These are phyloP conservation scores for Onygenales sp. DNA, from an alignment of 2,329 filamentous ascomycete genomes.

Conservation along the genomic window DNA sequence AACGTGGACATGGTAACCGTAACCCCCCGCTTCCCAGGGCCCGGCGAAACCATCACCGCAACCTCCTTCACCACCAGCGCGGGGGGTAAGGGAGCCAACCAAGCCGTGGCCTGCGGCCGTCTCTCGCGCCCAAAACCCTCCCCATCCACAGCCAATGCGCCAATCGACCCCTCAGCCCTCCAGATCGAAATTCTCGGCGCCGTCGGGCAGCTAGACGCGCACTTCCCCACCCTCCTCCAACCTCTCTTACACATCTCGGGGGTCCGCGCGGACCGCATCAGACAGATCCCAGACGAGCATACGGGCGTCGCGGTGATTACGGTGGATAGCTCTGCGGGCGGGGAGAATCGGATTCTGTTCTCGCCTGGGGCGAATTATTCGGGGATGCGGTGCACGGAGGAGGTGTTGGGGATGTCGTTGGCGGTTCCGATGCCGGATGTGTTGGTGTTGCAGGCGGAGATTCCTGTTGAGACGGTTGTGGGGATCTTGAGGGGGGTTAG, in stretches of 20 bases:
- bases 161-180: constrained; percentile 17
- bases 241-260: constrained; percentile 51
- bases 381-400: constrained; percentile 30
- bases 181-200: constrained; percentile 63
- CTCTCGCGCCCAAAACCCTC: constrained; percentile 51
- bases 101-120: constrained; percentile 80
- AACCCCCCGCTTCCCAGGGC: constrained; percentile 70
- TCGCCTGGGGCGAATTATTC: constrained; percentile 59
- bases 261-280: constrained; percentile 50
- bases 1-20: constrained; percentile 91
- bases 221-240: constrained; percentile 54
- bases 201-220: constrained; percentile 53
- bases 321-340: constrained; percentile 60
- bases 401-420: constrained; percentile 30
- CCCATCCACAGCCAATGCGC: constrained; percentile 13
- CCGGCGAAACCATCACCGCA: constrained; percentile 80
- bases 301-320: constrained; percentile 68
- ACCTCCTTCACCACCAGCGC: constrained; percentile 68
- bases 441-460: constrained; percentile 70
- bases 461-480: constrained; percentile 57
- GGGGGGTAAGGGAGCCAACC: constrained; percentile 93
- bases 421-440: constrained; percentile 46
- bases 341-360: constrained; percentile 67
- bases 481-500: constrained; percentile 42
- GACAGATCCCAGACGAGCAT: constrained; percentile 36